phyloP scores from a whole-genome alignment of 2,329 filamentous ascomycete genomes.

The Teratosphaeria pseudoeucalypti region DNA sequence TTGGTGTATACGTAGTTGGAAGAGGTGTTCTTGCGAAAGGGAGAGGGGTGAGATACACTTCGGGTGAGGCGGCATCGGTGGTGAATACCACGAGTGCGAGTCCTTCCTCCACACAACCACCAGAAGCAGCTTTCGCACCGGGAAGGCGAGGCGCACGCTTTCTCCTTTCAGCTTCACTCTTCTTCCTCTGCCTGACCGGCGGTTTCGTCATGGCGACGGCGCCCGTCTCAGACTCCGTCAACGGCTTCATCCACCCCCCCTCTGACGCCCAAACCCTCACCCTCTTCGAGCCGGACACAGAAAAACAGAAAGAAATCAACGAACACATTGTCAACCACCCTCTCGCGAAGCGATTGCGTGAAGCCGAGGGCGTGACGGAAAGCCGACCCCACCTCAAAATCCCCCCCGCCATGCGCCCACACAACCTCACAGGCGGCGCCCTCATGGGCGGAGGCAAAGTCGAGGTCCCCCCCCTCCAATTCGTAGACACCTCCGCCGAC shows the following conservation, averaged over 20 bases:
- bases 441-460: slow-evolving; percentile 66
- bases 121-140: background rate
- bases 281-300: slow-evolving; percentile 51
- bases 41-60: background rate
- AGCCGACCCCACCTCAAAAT: slow-evolving; percentile 82
- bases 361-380: slow-evolving; percentile 57
- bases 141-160: slow-evolving; percentile 22
- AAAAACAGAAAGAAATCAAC: slow-evolving; percentile 49
- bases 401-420: slow-evolving; percentile 54
- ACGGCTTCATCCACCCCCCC: slow-evolving; percentile 43
- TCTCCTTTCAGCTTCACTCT: slow-evolving; percentile 36
- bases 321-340: slow-evolving; percentile 65
- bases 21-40: background rate
- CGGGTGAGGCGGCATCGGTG: background rate
- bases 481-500: slow-evolving; percentile 51
- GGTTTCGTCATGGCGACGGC: slow-evolving; percentile 50
- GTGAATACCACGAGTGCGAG: background rate
- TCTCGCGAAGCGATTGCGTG: slow-evolving; percentile 58
- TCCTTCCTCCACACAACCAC: background rate
- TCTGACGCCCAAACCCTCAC: slow-evolving; percentile 64
- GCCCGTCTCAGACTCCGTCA: slow-evolving; percentile 41
- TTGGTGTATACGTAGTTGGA: background rate
- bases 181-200: slow-evolving; percentile 39
- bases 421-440: slow-evolving; percentile 74
- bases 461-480: slow-evolving; percentile 69